Evolutionary conservation across 257 asterid genomes (phyloP), one percentile per base, ranked within the genome.

Genomic region (Misopates orontium): DNA sequence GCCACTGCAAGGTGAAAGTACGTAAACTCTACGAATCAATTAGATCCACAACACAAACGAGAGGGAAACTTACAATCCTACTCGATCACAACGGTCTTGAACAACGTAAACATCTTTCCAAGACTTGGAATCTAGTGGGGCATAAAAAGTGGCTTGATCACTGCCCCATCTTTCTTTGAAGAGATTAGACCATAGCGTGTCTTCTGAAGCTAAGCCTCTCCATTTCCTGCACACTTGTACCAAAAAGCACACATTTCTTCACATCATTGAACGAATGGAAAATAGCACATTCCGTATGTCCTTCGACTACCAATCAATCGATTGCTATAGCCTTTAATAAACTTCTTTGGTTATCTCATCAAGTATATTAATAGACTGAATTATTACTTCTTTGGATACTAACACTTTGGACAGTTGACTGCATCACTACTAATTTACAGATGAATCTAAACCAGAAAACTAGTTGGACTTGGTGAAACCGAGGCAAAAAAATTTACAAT

Each of bases 211-310:
- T 59, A 87, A 53, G 47, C 61, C 75, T 71, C 79, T 84, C 96
- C 95, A 90, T 70, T 82, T 87, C 83, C 89, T 87, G 87, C 95
- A 90, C 36, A 87, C 95, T 87, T 85, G 56, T 17, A 66, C 70
- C 72, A 60, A 13, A 75, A 68, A 64, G 13, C 19, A 42, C 5
- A 12, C 41, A 66, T 47, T 19, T 55, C 24, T 60, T 20, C 32
- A 60, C 51, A 60, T 40, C 16, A 12, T 60, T 39, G 17, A 23
- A 28, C 48, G 7, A 15, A 57, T 57, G 31, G 36, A 28, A 28
- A 36, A 36, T 36, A 9, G 1, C 42, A 36, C 42, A 36, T 9
- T 3, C 4, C 1, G 10, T 36, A 36, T 36, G 1, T 28, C 1
- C 42, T 36, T 36, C 10, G 10, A 36, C 8, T 3, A 1, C 10